Percentiles rank a stretch among this genome's conserved stretches.
Evolutionary conservation across 2,329 filamentous ascomycete species (phyloP).

Genomic region (Aspergillus sojae): DNA sequence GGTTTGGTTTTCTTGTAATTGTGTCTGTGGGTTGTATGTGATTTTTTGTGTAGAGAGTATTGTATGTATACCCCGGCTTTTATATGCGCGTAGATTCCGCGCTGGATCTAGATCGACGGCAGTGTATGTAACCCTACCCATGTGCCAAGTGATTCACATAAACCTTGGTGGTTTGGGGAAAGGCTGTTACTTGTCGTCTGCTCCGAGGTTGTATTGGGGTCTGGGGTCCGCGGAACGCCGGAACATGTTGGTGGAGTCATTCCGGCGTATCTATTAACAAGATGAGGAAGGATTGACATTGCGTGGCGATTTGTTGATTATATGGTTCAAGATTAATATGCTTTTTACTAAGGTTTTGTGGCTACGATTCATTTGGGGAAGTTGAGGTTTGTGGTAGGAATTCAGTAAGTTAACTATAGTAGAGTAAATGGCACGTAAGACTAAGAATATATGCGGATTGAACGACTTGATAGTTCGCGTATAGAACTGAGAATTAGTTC

Average conservation of each 20-base stretch:
- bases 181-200: background rate
- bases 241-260: background rate
- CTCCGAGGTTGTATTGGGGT: background rate
- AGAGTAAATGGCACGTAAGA: background rate
- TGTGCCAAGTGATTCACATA: background rate
- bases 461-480: no score
- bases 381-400: background rate
- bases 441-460: no score
- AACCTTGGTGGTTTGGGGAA: background rate
- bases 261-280: background rate
- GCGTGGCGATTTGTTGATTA: background rate
- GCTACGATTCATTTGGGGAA: background rate
- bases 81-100: background rate
- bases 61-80: background rate
- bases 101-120: background rate
- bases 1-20: background rate
- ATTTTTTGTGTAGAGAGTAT: background rate
- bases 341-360: no score
- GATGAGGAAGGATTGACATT: background rate
- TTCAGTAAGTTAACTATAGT: background rate
- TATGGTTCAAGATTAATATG: background rate
- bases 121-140: background rate
- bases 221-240: background rate
- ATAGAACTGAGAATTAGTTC: no score
- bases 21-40: background rate